Evolutionary conservation across 2,329 filamentous ascomycete genomes (phyloP), one percentile per base, ranked within the genome.

Genomic region (Chlorencoelia australis): DNA sequence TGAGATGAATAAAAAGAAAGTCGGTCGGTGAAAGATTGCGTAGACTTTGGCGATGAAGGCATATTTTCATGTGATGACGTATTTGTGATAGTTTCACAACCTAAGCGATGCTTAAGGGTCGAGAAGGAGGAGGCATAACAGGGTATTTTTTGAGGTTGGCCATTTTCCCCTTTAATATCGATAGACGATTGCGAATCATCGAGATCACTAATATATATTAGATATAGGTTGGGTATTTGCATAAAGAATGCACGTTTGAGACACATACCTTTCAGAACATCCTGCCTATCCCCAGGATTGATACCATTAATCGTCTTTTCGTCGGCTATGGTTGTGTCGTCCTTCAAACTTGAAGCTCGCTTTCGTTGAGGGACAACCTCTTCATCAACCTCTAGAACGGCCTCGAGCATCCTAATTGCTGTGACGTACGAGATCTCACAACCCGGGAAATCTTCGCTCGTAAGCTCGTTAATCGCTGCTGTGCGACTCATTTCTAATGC

Each of bases 401-500:
- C 91, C 62, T 98, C 89, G 10, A 96, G 71, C 82, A 98, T 91
- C 45, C 84, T 76, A 46, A 96, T 87, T 0, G 91, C 88, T 0
- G 91, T 96, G 36, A 85, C 72, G 56, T 98, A 98, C 13, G 87
- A 88, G 17, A 94, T 78, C 55, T 96, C 88, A 55, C 89, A 96
- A 11, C 87, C 86, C 1, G 68, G 63, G 16, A 96, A 66, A 58
- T 96, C 88, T 44, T 91, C 84, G 39, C 89, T 87, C 2, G 91
- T 86, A 33, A 98, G 82, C 62, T 98, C 91, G 51, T 94, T 93
- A 54, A 96, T 91, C 6, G 91, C 91, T 6, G 91, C 89, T 4
- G 84, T 78, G 35, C 87, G 78, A 57, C 87, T 95, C 91, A 98
- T 96, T 58, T 98, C 91, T 15, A 96, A 66, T 0, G 91, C 91